Conservation (phyloP, 2,329 filamentous ascomycete species). For the Parastagonospora avenae region DNA sequence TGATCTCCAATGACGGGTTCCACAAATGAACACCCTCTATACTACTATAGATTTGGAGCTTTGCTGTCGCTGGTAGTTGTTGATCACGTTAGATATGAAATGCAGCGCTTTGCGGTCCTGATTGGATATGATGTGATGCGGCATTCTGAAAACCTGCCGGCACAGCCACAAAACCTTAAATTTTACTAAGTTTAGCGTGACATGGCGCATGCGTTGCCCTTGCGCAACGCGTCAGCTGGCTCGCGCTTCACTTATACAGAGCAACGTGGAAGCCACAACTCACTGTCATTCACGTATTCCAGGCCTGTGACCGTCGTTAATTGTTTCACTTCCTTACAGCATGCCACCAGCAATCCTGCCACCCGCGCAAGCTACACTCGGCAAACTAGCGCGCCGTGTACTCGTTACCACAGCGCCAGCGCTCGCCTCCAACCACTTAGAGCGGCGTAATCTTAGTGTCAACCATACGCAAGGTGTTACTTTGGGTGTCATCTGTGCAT, state of each 20-base stretch:
- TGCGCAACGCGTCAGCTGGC: conserved; percentile 21
- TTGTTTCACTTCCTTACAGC: not conserved
- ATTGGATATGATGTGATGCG: no score
- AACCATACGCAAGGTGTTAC: conserved; percentile 74
- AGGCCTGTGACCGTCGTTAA: not conserved
- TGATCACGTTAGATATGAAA: not conserved
- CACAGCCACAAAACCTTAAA: conserved; percentile 13
- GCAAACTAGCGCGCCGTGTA: conserved; percentile 32
- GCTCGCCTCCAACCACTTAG: conserved; percentile 43
- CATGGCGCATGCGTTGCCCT: conserved; percentile 25
- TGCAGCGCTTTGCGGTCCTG: conserved; percentile 7
- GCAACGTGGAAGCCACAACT: not conserved
- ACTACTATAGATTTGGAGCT: no score
- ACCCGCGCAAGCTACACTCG: conserved; percentile 16
- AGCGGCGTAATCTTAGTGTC: conserved; percentile 62
- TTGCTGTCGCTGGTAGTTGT: no score
- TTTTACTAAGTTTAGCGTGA: conserved; percentile 27
- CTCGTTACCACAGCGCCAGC: conserved; percentile 34
- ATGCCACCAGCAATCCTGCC: conserved; percentile 33
- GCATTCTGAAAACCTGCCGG: conserved; percentile 1
- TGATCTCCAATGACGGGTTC: no score
- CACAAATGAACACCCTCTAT: no score
- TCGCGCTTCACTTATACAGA: not conserved
- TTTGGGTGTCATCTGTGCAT: conserved; percentile 71
- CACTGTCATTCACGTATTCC: not conserved